Percentiles rank a stretch among this genome's conserved stretches.
Evolutionary conservation across 192 early-diverging fungal species (phyloP).

Genomic region (Linnemannia hyalina): DNA sequence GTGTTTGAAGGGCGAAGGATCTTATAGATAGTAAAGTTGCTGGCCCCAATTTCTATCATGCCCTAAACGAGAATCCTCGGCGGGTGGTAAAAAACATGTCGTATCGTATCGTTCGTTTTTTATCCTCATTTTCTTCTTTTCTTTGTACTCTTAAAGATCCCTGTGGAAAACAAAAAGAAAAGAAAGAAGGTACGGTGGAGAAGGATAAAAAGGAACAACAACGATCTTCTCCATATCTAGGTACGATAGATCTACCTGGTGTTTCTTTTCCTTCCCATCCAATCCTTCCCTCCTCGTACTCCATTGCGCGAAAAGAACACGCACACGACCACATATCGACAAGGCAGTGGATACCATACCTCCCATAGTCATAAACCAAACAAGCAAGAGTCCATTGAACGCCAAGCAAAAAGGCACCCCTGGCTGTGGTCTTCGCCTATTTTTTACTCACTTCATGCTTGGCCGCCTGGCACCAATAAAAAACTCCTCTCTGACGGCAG

Average conservation of each 20-base stretch:
- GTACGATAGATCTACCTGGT: neutral
- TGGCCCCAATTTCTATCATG: neutral
- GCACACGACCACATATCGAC: neutral
- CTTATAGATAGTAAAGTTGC: too few species aligned
- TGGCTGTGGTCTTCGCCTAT: neutral
- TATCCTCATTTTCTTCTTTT: neutral
- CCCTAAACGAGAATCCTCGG: neutral
- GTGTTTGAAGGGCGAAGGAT: too few species aligned
- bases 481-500: neutral
- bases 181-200: neutral
- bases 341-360: neutral
- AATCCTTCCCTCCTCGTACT: neutral
- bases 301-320: neutral
- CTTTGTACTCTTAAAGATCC: neutral
- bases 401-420: neutral
- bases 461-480: neutral
- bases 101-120: neutral
- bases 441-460: neutral
- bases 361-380: neutral
- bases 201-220: neutral
- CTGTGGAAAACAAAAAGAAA: neutral
- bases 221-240: neutral
- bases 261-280: neutral
- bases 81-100: neutral
- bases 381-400: neutral